Evolutionary conservation across 2,329 filamentous ascomycete species (phyloP).

Genomic region (Aspergillus fumigatiaffinis): DNA sequence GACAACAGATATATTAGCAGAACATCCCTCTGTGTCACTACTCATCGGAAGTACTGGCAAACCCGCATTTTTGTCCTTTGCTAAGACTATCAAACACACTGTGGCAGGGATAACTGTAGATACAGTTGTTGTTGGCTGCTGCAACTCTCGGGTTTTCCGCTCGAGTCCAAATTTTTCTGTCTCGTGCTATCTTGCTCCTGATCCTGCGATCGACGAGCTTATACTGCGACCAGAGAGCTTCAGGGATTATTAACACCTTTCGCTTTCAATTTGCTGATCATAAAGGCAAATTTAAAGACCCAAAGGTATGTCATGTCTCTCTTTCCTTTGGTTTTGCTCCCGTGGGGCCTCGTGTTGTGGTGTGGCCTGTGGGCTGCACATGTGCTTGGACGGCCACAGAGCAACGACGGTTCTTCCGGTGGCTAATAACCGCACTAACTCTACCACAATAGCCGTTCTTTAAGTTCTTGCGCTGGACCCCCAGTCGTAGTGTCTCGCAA

Average conservation of each 20-base stretch:
- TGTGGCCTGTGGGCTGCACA: conserved; percentile 5
- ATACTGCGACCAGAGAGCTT: neutral
- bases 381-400: conserved; percentile 13
- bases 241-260: neutral
- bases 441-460: conserved; percentile 19
- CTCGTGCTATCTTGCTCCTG: neutral
- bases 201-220: neutral
- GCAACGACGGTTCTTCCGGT: conserved; percentile 20
- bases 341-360: conserved; percentile 2
- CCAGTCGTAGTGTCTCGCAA: conserved; percentile 16
- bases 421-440: conserved; percentile 21
- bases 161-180: neutral
- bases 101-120: neutral
- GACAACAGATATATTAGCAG: neutral
- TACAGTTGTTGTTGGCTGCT: neutral
- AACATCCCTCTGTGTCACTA: neutral
- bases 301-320: neutral
- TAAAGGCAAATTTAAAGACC: too few relatives aligned
- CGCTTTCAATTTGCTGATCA: neutral
- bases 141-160: neutral
- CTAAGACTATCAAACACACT: neutral
- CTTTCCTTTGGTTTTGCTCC: neutral
- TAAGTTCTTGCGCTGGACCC: neutral
- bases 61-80: neutral
- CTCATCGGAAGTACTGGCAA: neutral